Conservation (phyloP, 2,329 filamentous ascomycete genomes). For the Aspergillus sp. region DNA sequence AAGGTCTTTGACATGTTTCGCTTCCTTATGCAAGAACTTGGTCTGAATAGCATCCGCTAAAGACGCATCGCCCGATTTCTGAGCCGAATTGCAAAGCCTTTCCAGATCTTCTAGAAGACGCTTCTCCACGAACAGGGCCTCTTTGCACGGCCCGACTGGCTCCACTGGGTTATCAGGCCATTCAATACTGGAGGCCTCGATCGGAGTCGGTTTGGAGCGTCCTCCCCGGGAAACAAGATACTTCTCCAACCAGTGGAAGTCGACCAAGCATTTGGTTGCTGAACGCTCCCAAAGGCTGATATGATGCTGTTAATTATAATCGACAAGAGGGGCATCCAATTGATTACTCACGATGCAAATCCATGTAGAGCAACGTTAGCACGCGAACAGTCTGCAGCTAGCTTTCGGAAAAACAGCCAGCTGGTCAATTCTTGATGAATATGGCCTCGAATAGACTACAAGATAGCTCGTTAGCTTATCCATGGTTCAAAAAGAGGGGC, state of each 20-base stretch:
- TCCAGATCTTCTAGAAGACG: conserved; percentile 13
- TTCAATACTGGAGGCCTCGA: conserved; percentile 11
- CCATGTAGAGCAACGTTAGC: conserved; percentile 15
- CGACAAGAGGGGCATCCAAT: neutral
- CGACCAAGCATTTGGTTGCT: conserved; percentile 13
- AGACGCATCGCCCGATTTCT: conserved; percentile 6
- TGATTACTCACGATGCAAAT: conserved; percentile 14
- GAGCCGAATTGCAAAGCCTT: conserved; percentile 9
- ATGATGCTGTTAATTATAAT: neutral
- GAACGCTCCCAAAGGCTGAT: conserved; percentile 13
- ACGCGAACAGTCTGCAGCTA: conserved; percentile 14
- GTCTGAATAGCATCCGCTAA: conserved; percentile 10
- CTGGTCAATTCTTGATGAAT: conserved; percentile 13
- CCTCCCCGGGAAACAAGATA: conserved; percentile 17
- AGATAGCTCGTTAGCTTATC: neutral
- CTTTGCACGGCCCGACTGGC: conserved; percentile 9
- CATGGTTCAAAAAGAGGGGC: neutral
- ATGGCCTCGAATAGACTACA: conserved; percentile 15
- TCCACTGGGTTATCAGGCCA: conserved; percentile 15
- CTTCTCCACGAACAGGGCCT: conserved; percentile 12
- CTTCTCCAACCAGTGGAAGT: conserved; percentile 15
- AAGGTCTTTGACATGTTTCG: conserved; percentile 16
- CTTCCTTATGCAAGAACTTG: conserved; percentile 13
- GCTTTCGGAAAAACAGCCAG: conserved; percentile 18
- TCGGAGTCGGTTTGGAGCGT: conserved; percentile 14